phyloP scores from a whole-genome alignment of 2,329 filamentous ascomycete genomes.

The Alternaria consortialis region DNA sequence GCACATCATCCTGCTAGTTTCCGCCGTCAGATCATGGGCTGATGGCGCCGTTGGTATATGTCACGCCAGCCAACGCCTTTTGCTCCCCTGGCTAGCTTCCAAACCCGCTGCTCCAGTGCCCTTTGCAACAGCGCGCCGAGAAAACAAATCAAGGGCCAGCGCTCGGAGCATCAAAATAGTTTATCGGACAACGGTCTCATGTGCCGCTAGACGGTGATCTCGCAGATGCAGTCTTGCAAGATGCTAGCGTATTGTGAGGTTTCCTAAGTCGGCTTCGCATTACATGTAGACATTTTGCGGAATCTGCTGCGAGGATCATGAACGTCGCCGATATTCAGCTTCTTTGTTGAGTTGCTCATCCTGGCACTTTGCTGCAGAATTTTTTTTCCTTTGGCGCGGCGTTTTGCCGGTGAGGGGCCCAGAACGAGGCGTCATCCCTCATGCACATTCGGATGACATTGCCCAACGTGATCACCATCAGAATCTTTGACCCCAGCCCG shows the following conservation, averaged over 20 bases:
- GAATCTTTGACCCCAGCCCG: conserved; percentile 2
- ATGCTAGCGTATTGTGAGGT: conserved; percentile 29
- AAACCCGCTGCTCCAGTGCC: conserved; percentile 23
- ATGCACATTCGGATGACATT: conserved; percentile 14
- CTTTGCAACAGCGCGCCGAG: conserved; percentile 23
- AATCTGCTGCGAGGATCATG: conserved; percentile 1
- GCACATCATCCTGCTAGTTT: conserved; percentile 42
- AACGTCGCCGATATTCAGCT: conserved; percentile 5
- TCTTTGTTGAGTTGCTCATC: conserved; percentile 17
- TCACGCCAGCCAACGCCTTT: conserved; percentile 30
- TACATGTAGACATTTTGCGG: background rate
- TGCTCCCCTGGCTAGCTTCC: conserved; percentile 29
- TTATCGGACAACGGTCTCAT: conserved; percentile 32
- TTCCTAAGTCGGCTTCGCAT: conserved; percentile 6
- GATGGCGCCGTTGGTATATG: conserved; percentile 32
- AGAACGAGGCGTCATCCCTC: conserved; percentile 12
- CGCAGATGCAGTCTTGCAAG: conserved; percentile 28
- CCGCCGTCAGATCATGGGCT: conserved; percentile 45
- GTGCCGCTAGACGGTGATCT: conserved; percentile 40
- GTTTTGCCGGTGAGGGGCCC: conserved; percentile 12
- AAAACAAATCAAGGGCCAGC: conserved; percentile 18
- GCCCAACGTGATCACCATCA: conserved; percentile 11
- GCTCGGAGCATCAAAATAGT: conserved; percentile 18
- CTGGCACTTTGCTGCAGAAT: conserved; percentile 10
- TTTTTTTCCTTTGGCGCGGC: conserved; percentile 15